A percentile compares a stretch with the other conserved stretches of the same genome.
Evolutionary conservation across 371 early-diverging fungal genomes (phyloP).

Genomic region (Neoconidiobolus thromboides): DNA sequence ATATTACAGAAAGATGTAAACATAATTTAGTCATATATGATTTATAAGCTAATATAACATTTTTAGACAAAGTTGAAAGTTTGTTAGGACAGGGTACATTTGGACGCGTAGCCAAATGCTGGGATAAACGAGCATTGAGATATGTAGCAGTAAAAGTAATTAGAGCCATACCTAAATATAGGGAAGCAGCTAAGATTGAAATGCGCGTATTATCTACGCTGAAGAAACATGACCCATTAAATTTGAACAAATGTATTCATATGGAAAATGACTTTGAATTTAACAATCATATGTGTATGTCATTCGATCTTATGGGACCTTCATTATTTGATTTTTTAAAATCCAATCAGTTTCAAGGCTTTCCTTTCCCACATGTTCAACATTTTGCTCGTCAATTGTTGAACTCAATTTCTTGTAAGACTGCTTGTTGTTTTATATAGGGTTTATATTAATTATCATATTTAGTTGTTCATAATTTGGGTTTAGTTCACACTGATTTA

Average conservation of each 20-base stretch:
- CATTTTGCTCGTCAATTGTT: conserved; percentile 59
- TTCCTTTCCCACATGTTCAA: conserved; percentile 68
- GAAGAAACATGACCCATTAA: conserved; percentile 52
- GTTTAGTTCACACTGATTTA: conserved; percentile 80
- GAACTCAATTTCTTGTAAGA: conserved; percentile 50
- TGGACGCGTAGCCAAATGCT: conserved; percentile 86
- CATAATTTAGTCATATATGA: conserved; percentile 14
- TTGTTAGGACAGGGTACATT: conserved; percentile 92
- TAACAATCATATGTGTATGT: conserved; percentile 90
- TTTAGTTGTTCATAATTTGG: conserved; percentile 56
- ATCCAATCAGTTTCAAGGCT: conserved; percentile 66
- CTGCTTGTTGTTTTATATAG: neutral
- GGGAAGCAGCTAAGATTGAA: conserved; percentile 80
- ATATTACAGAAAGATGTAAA: conserved; percentile 38
- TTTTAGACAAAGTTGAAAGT: conserved; percentile 50
- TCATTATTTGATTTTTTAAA: conserved; percentile 89
- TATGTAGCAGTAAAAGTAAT: conserved; percentile 74
- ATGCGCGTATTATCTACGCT: conserved; percentile 64
- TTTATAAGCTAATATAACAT: conserved; percentile 5
- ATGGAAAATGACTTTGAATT: conserved; percentile 61
- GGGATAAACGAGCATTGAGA: conserved; percentile 34
- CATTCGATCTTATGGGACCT: conserved; percentile 74
- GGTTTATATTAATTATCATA: neutral
- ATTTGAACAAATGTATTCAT: conserved; percentile 36
- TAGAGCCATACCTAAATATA: conserved; percentile 82